Evolutionary conservation across 116 monocot species (phyloP).

Genomic region (Papilionanthe hybrid): DNA sequence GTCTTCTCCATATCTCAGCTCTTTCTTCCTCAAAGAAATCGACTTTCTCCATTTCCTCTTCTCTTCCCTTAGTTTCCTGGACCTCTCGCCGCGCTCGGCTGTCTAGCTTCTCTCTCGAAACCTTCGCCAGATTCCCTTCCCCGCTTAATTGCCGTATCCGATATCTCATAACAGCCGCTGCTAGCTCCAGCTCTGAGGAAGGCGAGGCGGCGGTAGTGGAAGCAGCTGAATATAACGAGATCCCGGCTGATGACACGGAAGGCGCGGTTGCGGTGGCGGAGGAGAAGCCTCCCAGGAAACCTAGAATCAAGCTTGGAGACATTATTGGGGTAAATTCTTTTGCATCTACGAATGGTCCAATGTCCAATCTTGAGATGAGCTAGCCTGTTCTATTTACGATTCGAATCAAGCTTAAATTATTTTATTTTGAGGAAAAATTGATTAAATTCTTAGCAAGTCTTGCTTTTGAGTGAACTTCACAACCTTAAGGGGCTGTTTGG

Average conservation of each 20-base stretch:
- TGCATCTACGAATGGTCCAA: too few species aligned
- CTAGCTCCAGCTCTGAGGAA: conserved; percentile 5
- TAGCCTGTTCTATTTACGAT: not conserved
- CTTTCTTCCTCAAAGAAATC: not conserved
- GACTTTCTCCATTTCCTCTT: conserved; percentile 7
- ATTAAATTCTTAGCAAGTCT: not conserved
- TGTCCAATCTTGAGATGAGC: not conserved
- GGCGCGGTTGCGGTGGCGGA: conserved; percentile 5
- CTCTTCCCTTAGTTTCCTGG: conserved; percentile 7
- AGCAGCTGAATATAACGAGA: conserved; percentile 8
- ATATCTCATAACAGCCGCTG: not conserved
- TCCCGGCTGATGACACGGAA: not conserved
- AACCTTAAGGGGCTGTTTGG: not conserved
- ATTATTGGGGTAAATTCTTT: conserved; percentile 78
- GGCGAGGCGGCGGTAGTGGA: conserved; percentile 8
- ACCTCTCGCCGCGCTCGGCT: conserved; percentile 5
- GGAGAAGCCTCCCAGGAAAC: conserved; percentile 42
- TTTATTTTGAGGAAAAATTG: too few species aligned
- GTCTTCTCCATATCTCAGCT: not conserved
- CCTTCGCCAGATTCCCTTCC: not conserved
- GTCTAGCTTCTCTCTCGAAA: not conserved
- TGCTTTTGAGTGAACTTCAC: not conserved
- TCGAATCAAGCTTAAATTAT: not conserved
- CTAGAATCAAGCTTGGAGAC: conserved; percentile 72
- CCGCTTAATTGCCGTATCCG: conserved; percentile 13